phyloP scores from a whole-genome alignment of 2,329 filamentous ascomycete genomes.

The Pyricularia sp. region DNA sequence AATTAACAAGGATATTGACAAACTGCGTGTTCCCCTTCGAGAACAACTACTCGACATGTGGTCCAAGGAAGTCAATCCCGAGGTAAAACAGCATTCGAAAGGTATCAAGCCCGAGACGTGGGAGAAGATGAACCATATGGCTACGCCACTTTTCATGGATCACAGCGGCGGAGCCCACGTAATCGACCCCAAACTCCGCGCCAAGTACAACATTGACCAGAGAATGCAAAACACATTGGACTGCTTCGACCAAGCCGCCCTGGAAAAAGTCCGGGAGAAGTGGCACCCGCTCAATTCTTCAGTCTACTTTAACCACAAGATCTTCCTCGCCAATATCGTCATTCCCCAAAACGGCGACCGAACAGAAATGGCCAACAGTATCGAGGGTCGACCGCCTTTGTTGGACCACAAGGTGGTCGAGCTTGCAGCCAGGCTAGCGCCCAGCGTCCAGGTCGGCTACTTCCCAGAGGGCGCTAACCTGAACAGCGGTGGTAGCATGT shows the following conservation, averaged over 20 bases:
- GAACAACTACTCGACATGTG: background rate
- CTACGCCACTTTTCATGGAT: background rate
- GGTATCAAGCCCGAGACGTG: background rate
- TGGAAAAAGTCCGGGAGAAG: constrained; percentile 11
- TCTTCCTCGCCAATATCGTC: constrained; percentile 16
- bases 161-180: background rate
- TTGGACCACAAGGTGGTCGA: constrained; percentile 23
- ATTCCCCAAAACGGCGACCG: constrained; percentile 22
- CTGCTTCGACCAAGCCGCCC: background rate
- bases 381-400: constrained; percentile 25
- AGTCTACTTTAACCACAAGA: constrained; percentile 17
- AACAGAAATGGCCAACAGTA: constrained; percentile 25
- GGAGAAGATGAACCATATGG: background rate
- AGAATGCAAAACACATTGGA: background rate
- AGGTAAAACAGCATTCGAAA: background rate
- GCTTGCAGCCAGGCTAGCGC: constrained; percentile 20
- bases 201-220: background rate
- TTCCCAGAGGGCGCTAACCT: background rate
- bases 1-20: background rate
- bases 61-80: background rate
- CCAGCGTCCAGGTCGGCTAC: constrained; percentile 18
- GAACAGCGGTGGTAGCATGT: background rate
- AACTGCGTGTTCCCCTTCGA: background rate
- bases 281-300: constrained; percentile 21
- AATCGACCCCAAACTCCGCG: background rate